Evolutionary conservation across 139 green algal species (phyloP).

Genomic region (Closterium sp.): DNA sequence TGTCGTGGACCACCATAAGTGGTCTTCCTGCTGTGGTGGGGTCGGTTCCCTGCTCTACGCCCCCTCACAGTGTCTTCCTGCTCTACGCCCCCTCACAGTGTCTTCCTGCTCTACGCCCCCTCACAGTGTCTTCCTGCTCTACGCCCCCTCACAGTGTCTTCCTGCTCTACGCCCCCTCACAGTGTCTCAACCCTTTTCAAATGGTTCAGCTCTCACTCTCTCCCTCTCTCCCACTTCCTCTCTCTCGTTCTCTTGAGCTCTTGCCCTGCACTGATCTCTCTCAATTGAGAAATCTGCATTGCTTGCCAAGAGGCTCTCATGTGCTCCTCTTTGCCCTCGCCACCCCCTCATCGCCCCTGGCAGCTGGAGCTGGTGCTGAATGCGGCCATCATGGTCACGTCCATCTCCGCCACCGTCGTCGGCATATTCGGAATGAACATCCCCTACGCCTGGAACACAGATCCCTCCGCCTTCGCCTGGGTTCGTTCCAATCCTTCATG

Average conservation of each 20-base stretch:
- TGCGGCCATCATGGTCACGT: constrained; percentile 10
- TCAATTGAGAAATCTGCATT: not conserved
- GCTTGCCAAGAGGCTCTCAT: not conserved
- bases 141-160: no score
- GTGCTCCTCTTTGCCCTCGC: not conserved
- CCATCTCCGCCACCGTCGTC: constrained; percentile 57
- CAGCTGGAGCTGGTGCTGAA: constrained; percentile 49
- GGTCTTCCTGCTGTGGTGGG: no score
- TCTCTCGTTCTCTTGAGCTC: not conserved
- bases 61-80: no score
- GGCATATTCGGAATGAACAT: constrained; percentile 97
- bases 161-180: no score
- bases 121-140: no score
- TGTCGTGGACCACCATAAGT: no score
- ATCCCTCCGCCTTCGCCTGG: constrained; percentile 16
- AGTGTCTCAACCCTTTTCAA: no score
- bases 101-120: no score
- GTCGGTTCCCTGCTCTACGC: no score
- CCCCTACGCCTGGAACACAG: constrained; percentile 41
- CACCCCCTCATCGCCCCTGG: not conserved
- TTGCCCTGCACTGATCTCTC: not conserved
- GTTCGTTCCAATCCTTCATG: not conserved
- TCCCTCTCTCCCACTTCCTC: not conserved
- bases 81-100: no score
- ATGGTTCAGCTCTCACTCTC: no score